Conservation (phyloP, 2,329 filamentous ascomycete species). For the Hypoxylon sp. region DNA sequence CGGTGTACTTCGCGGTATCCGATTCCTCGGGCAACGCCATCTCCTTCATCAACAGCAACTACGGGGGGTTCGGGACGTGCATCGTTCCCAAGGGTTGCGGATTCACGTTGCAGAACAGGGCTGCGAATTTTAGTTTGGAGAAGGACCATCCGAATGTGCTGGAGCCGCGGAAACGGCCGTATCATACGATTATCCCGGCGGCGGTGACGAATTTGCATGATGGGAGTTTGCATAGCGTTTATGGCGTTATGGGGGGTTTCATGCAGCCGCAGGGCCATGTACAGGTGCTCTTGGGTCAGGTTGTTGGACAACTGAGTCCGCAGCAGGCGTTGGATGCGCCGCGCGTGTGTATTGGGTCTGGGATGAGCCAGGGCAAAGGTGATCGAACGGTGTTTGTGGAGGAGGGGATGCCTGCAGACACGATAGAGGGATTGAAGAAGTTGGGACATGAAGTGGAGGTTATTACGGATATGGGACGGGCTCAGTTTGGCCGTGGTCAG, state of each 20-base stretch:
- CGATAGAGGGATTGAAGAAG: slow-evolving; percentile 75
- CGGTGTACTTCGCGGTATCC: slow-evolving; percentile 91
- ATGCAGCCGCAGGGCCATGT: slow-evolving; percentile 99
- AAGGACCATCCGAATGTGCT: slow-evolving; percentile 83
- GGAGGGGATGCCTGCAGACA: slow-evolving; percentile 81
- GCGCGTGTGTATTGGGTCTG: slow-evolving; percentile 87
- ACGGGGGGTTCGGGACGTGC: slow-evolving; percentile 86
- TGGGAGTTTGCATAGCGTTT: slow-evolving; percentile 83
- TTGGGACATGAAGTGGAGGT: slow-evolving; percentile 83
- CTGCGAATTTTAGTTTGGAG: slow-evolving; percentile 84
- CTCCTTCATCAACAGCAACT: slow-evolving; percentile 97
- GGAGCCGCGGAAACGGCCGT: slow-evolving; percentile 87
- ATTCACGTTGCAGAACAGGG: slow-evolving; percentile 95
- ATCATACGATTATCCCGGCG: slow-evolving; percentile 97
- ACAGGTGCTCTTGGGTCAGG: slow-evolving; percentile 90
- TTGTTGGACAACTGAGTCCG: slow-evolving; percentile 84
- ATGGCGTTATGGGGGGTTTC: slow-evolving; percentile 97
- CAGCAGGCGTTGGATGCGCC: slow-evolving; percentile 93
- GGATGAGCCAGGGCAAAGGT: slow-evolving; percentile 65
- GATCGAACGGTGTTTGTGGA: slow-evolving; percentile 82
- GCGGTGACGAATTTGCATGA: slow-evolving; percentile 85
- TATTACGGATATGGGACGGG: slow-evolving; percentile 74
- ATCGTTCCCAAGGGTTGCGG: slow-evolving; percentile 90
- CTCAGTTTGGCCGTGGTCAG: slow-evolving; percentile 88
- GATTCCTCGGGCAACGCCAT: slow-evolving; percentile 90